Percentiles rank a stretch among this genome's conserved stretches.
Conservation (phyloP, 129 eudicot species). For the Gnaphalium uliginosum region DNA sequence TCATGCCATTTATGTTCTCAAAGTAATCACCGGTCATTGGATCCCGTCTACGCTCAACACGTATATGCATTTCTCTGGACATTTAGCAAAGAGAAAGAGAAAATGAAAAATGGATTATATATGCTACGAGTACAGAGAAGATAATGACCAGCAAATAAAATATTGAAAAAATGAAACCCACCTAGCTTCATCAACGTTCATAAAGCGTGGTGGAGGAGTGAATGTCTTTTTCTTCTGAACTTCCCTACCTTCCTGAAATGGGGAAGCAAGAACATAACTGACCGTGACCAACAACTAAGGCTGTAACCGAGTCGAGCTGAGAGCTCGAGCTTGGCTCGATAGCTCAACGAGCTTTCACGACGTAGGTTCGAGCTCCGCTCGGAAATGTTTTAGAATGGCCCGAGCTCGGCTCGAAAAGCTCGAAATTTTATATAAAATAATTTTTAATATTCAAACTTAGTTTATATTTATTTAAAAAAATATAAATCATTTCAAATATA, state of each 20-base stretch:
- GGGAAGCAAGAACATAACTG: not conserved
- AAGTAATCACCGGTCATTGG: conserved; percentile 81
- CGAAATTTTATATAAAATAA: no score
- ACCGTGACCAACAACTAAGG: not conserved
- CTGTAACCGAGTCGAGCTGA: no score
- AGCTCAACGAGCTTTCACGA: no score
- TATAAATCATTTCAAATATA: no score
- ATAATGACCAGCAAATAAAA: not conserved
- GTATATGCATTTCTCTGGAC: conserved; percentile 79
- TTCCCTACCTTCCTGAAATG: conserved; percentile 89
- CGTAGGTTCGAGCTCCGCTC: no score
- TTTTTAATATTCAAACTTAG: no score
- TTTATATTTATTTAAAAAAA: no score
- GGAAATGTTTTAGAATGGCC: no score
- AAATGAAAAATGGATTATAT: not conserved
- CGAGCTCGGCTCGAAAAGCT: no score
- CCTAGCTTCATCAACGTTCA: conserved; percentile 98
- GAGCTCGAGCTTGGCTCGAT: no score
- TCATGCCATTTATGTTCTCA: conserved; percentile 75
- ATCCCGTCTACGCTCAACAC: conserved; percentile 84
- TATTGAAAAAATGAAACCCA: conserved; percentile 19
- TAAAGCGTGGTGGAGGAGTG: conserved; percentile 88
- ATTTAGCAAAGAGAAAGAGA: not conserved
- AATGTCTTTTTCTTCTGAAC: conserved; percentile 84
- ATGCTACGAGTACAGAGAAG: not conserved